Conservation (phyloP, 805 yeast species). For the Teunomyces barrocoloradensis region DNA sequence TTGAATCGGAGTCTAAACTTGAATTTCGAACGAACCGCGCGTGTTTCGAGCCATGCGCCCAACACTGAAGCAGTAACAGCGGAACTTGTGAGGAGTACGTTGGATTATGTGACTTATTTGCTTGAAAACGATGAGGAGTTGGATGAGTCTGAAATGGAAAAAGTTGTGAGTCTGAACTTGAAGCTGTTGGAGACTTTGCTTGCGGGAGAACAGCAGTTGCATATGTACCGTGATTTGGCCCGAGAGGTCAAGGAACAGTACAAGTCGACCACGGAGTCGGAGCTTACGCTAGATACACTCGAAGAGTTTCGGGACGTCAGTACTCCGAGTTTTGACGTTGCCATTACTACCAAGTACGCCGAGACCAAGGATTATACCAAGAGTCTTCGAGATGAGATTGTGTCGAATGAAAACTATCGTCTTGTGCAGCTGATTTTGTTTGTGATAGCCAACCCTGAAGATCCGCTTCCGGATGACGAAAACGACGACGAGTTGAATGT, state of each 20-base stretch:
- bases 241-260: conserved; percentile 15
- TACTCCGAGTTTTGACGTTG: background rate
- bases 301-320: conserved; percentile 11
- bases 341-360: background rate
- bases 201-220: conserved; percentile 5
- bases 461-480: conserved; percentile 52
- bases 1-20: conserved; percentile 4
- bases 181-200: conserved; percentile 7
- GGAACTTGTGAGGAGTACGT: conserved; percentile 3
- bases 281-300: conserved; percentile 20
- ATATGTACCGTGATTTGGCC: conserved; percentile 5
- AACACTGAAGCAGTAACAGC: conserved; percentile 4
- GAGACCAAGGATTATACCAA: conserved; percentile 17
- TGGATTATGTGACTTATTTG: conserved; percentile 5
- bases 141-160: background rate
- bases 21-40: conserved; percentile 6
- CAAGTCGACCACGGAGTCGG: conserved; percentile 21
- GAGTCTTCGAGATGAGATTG: background rate
- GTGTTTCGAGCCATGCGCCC: conserved; percentile 3
- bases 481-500: conserved; percentile 63
- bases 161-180: background rate
- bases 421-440: conserved; percentile 43
- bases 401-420: conserved; percentile 15
- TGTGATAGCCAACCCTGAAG: conserved; percentile 57
- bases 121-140: conserved; percentile 4